Evolutionary conservation across 2,329 filamentous ascomycete species (phyloP), one percentile per base, ranked within the genome.

Genomic region (Sporothrix sp.): DNA sequence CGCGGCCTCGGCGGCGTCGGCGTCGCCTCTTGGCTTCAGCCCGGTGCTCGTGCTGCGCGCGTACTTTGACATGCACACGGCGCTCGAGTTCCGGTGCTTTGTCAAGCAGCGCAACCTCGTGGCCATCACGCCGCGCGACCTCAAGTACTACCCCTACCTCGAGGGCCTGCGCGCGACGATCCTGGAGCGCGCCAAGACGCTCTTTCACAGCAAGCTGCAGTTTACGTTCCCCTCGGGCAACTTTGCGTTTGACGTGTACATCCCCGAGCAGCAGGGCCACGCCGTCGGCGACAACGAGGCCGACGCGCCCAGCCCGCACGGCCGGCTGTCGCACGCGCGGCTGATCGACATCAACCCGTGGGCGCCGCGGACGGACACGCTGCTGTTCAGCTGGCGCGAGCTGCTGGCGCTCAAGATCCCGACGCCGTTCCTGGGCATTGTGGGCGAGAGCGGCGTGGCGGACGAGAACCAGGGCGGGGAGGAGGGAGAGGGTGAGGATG

Each of bases 341-440:
- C 72, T 98, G 10, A 84, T 98, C 44, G 93, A 98, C 63, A 85
- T 98, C 61, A 97, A 97, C 61, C 88, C 93, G 0, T 98, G 91
- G 87, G 91, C 91, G 1, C 78, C 81, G 37, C 75, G 87, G 54
- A 98, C 93, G 0, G 93, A 98, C 68, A 84, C 87, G 4, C 67
- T 97, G 39, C 72, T 96, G 1, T 98, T 95, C 64, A 84, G 82
- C 38, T 98, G 93, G 93, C 65, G 84, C 54, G 91, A 97, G 68
- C 73, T 98, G 36, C 71, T 97, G 52, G 81, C 78, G 0, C 77
- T 87, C 69, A 73, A 81, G 32, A 79, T 85, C 8, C 75, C 79
- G 1, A 65, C 68, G 38, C 76, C 78, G 1, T 63, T 82, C 14
- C 70, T 82, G 25, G 79, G 79, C 1, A 64, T 61, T 60, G 63